Evolutionary conservation across 2,329 filamentous ascomycete species (phyloP).

Genomic region (Diaporthe amygdali): DNA sequence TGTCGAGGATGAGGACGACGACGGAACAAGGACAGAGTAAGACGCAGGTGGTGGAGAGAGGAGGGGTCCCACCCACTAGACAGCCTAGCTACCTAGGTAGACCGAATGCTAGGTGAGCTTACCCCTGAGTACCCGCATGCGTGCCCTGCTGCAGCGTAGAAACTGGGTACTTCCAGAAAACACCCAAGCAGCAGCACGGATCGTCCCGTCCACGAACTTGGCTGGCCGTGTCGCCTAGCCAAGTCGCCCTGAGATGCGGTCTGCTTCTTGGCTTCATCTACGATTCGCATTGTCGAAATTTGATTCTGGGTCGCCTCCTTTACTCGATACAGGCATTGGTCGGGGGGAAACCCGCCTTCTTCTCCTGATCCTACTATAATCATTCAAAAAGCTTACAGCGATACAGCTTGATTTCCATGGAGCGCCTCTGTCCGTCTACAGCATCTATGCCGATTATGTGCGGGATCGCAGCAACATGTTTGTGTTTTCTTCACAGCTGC

Average conservation of each 20-base stretch:
- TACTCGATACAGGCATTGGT: no score
- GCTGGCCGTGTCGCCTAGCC: not conserved
- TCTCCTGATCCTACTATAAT: no score
- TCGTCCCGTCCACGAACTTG: not conserved
- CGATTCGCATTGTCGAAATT: no score
- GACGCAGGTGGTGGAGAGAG: not conserved
- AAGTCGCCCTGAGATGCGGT: no score
- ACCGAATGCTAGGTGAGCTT: not conserved
- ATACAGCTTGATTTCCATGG: no score
- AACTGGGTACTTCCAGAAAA: not conserved
- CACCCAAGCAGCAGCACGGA: not conserved
- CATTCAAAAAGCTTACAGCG: no score
- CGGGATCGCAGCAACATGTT: not conserved
- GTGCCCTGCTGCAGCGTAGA: not conserved
- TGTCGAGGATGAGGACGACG: not conserved
- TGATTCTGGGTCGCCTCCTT: no score
- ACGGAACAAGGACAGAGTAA: not conserved
- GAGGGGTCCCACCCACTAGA: not conserved
- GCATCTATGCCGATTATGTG: not conserved
- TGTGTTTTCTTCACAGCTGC: not conserved
- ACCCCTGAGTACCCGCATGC: conserved; percentile 3
- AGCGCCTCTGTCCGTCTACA: not conserved
- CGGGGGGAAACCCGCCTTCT: no score
- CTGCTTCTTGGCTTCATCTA: no score
- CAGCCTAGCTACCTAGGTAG: not conserved